Conservation (phyloP, 768 basidiomycete genomes). For the Russula compacta region DNA sequence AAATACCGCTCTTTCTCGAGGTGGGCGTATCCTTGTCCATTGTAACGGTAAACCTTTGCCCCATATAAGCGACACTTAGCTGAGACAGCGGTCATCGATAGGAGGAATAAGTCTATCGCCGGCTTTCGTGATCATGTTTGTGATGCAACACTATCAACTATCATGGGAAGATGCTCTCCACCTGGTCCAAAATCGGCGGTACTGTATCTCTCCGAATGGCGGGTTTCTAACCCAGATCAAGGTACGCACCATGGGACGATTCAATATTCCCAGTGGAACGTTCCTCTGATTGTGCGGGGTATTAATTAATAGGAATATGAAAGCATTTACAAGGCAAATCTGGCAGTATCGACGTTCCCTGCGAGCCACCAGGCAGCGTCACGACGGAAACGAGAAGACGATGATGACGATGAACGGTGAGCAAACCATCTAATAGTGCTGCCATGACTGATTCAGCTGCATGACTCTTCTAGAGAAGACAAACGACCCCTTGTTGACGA, state of each 20-base stretch:
- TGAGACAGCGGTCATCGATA: conserved; percentile 23
- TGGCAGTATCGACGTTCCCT: conserved; percentile 57
- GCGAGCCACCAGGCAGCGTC: conserved; percentile 36
- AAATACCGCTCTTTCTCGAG: conserved; percentile 50
- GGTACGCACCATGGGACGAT: conserved; percentile 32
- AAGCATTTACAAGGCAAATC: conserved; percentile 77
- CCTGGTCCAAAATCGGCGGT: conserved; percentile 81
- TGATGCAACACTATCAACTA: conserved; percentile 75
- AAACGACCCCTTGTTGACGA: conserved; percentile 33
- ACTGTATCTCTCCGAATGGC: conserved; percentile 88
- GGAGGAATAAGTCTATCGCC: conserved; percentile 85
- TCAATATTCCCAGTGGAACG: background rate
- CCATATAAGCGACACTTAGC: background rate
- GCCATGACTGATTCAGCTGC: background rate
- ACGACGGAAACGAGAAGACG: conserved; percentile 56
- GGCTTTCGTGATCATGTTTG: conserved; percentile 87
- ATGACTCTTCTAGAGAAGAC: conserved; percentile 28
- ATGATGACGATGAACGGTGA: conserved; percentile 43
- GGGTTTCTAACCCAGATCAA: conserved; percentile 92
- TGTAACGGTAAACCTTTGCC: conserved; percentile 60
- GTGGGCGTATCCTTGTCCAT: conserved; percentile 78
- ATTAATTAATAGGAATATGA: conserved; percentile 66
- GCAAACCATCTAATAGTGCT: background rate
- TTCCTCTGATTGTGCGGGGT: background rate
- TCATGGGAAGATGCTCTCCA: conserved; percentile 87